phyloP scores from a whole-genome alignment of 371 early-diverging fungal genomes.

The Vairimorpha apis region DNA sequence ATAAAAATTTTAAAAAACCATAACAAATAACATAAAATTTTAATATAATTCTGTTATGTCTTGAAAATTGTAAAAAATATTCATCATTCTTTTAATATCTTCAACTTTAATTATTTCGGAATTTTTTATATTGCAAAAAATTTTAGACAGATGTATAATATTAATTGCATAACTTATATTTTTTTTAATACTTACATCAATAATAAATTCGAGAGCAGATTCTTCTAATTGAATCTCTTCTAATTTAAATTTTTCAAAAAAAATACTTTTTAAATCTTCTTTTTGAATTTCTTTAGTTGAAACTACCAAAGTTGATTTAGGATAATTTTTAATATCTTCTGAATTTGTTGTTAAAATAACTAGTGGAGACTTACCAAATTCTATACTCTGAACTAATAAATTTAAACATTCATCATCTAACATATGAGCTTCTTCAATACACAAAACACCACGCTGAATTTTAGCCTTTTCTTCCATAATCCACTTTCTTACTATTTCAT shows the following conservation, averaged over 20 bases:
- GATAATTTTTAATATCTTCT: constrained; percentile 78
- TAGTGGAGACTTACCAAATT: constrained; percentile 87
- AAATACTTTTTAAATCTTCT: constrained; percentile 77
- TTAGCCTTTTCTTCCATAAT: constrained; percentile 94
- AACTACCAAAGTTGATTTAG: constrained; percentile 45
- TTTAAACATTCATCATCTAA: constrained; percentile 96
- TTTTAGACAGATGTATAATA: constrained; percentile 78
- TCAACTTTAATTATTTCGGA: background rate
- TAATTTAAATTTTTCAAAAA: constrained; percentile 77
- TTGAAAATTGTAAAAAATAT: background rate
- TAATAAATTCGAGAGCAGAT: constrained; percentile 76
- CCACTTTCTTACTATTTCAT: constrained; percentile 90
- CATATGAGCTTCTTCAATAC: constrained; percentile 97
- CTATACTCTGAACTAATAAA: constrained; percentile 79
- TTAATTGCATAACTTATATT: constrained; percentile 91
- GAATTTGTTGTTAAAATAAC: constrained; percentile 95
- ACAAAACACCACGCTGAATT: constrained; percentile 88
- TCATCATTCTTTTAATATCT: constrained; percentile 6
- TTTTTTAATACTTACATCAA: constrained; percentile 77
- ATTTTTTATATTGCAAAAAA: constrained; percentile 73
- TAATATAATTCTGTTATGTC: too few species aligned
- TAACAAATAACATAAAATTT: too few species aligned
- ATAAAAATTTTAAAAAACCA: background rate
- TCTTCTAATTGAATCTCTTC: constrained; percentile 89
- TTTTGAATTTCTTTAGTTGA: constrained; percentile 67